Conservation (phyloP, 2,329 filamentous ascomycete species). For the Tolypocladium cylindrosporum region DNA sequence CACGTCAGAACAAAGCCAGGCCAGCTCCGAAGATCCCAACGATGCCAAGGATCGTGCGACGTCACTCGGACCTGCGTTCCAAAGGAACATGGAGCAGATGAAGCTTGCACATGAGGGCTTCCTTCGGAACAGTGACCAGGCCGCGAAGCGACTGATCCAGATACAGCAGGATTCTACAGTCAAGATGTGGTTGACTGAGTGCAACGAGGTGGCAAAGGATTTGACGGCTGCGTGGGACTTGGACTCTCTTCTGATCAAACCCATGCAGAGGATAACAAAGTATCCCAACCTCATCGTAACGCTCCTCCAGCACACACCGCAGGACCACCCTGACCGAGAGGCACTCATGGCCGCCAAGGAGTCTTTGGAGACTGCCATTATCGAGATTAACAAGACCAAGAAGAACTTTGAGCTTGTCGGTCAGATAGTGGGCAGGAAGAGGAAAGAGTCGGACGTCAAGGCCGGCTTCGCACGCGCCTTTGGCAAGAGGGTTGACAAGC, state of each 20-base stretch:
- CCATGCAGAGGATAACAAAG: constrained; percentile 87
- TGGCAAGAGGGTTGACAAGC: constrained; percentile 77
- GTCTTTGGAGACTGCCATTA: constrained; percentile 54
- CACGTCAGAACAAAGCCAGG: constrained; percentile 28
- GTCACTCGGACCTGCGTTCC: constrained; percentile 42
- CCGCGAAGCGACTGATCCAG: constrained; percentile 49
- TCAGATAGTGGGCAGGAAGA: constrained; percentile 74
- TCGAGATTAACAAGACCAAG: constrained; percentile 91
- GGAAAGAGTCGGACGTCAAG: constrained; percentile 81
- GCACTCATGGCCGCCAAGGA: constrained; percentile 46
- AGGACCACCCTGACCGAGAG: constrained; percentile 72
- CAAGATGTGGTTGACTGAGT: constrained; percentile 85
- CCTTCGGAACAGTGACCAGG: constrained; percentile 52
- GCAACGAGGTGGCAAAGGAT: constrained; percentile 83
- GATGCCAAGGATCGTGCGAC: constrained; percentile 44
- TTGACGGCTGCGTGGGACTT: constrained; percentile 91
- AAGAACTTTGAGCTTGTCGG: constrained; percentile 89
- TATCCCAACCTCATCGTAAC: constrained; percentile 81
- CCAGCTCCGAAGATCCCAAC: constrained; percentile 30
- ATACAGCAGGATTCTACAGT: constrained; percentile 55
- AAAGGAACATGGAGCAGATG: constrained; percentile 48
- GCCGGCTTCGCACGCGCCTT: constrained; percentile 82
- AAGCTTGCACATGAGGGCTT: constrained; percentile 52
- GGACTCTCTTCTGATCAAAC: constrained; percentile 93
- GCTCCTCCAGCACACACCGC: constrained; percentile 67